Conservation (phyloP, 768 basidiomycete genomes). For the Trametes cinnabarina region DNA sequence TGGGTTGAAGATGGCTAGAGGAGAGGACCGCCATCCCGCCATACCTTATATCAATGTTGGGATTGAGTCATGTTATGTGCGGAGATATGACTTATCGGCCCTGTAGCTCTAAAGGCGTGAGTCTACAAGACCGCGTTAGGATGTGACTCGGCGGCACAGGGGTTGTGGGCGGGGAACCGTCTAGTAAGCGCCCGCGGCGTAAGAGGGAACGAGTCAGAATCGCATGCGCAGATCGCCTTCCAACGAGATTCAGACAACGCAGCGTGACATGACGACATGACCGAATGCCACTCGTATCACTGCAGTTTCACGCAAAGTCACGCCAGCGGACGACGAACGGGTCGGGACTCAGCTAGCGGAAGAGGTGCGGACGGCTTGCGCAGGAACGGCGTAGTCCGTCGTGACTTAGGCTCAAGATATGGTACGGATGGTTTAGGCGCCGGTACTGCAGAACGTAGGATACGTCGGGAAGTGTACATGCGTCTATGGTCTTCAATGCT, state of each 20-base stretch:
- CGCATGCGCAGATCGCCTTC: neutral
- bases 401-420: neutral
- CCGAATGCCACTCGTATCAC: neutral
- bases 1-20: neutral
- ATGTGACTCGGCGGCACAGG: constrained; percentile 6
- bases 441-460: neutral
- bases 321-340: neutral
- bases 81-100: constrained; percentile 11
- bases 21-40: neutral
- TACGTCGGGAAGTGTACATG: neutral
- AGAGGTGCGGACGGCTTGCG: neutral
- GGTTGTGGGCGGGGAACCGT: neutral
- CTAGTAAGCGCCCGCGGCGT: neutral
- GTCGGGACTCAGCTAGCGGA: neutral
- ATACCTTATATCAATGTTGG: neutral
- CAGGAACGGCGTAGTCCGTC: neutral
- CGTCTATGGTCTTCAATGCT: constrained; percentile 5
- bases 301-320: neutral
- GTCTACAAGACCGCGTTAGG: neutral
- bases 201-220: constrained; percentile 1
- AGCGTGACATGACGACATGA: neutral
- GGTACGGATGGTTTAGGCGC: constrained; percentile 3
- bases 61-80: constrained; percentile 1
- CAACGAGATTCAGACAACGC: neutral
- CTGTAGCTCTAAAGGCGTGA: neutral